Conservation (phyloP, 2,329 filamentous ascomycete genomes). For the Beauveria rudraprayagi region DNA sequence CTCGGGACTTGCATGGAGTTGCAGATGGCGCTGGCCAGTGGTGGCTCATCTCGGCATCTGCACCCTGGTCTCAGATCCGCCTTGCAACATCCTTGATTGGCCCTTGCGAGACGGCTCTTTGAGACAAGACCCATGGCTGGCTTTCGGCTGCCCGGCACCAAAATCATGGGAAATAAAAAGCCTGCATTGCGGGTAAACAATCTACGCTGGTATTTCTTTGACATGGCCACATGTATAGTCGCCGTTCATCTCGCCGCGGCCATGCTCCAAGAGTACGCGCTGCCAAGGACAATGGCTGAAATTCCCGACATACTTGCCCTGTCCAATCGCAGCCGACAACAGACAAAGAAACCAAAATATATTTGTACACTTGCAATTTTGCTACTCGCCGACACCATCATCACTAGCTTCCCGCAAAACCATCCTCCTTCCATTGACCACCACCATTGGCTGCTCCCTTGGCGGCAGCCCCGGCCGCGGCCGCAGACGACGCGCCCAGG, state of each 20-base stretch:
- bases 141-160: background rate
- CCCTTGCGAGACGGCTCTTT: background rate
- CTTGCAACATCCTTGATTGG: background rate
- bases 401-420: slow-evolving; percentile 36
- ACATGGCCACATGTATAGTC: background rate
- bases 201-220: background rate
- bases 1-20: background rate
- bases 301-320: background rate
- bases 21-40: background rate
- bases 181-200: background rate
- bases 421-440: slow-evolving; percentile 58
- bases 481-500: slow-evolving; percentile 40
- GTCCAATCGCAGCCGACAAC: background rate
- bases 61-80: background rate
- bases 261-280: background rate
- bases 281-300: background rate
- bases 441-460: slow-evolving; percentile 34
- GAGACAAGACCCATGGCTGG: background rate
- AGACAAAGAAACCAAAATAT: background rate
- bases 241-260: background rate
- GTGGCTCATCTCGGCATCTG: background rate
- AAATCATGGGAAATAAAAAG: background rate
- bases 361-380: slow-evolving; percentile 2
- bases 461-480: slow-evolving; percentile 36
- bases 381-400: background rate